Conservation (phyloP, 1,284 basidiomycete species). For the Irpex lacteus region DNA sequence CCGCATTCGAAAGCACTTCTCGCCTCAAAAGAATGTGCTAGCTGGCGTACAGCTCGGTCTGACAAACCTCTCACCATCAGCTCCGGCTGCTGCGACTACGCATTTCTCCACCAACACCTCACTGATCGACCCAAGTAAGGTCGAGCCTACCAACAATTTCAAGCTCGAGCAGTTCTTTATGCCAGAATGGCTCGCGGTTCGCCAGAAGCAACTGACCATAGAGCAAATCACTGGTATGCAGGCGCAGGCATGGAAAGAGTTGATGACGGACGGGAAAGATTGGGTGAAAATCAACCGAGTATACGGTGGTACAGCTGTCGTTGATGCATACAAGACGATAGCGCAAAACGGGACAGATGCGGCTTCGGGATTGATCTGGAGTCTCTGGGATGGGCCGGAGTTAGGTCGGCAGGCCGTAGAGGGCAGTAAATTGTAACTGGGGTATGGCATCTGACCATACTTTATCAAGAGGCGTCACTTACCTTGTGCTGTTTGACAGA, state of each 20-base stretch:
- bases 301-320: slow-evolving; percentile 44
- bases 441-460: slow-evolving; percentile 3
- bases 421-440: slow-evolving; percentile 4
- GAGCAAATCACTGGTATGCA: slow-evolving; percentile 47
- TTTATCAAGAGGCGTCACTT: not conserved
- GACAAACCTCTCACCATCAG: slow-evolving; percentile 48
- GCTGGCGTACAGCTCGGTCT: slow-evolving; percentile 49
- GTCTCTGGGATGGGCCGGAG: slow-evolving; percentile 47
- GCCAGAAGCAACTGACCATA: slow-evolving; percentile 43
- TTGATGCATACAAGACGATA: slow-evolving; percentile 43
- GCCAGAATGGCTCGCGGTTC: slow-evolving; percentile 59
- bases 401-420: slow-evolving; percentile 5
- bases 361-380: slow-evolving; percentile 56
- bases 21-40: slow-evolving; percentile 33
- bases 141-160: slow-evolving; percentile 25
- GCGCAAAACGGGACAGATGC: slow-evolving; percentile 45
- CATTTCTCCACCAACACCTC: slow-evolving; percentile 29
- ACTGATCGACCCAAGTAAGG: slow-evolving; percentile 13
- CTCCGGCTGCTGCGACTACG: slow-evolving; percentile 17
- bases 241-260: slow-evolving; percentile 47
- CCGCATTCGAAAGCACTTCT: slow-evolving; percentile 38
- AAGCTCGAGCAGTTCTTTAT: slow-evolving; percentile 57
- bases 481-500: not conserved
- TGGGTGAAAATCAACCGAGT: slow-evolving; percentile 54
- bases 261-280: slow-evolving; percentile 49